These are phyloP conservation scores for Cucurbitaria berberidis DNA, from an alignment of 2,329 filamentous ascomycete genomes.

Conservation along the genomic window DNA sequence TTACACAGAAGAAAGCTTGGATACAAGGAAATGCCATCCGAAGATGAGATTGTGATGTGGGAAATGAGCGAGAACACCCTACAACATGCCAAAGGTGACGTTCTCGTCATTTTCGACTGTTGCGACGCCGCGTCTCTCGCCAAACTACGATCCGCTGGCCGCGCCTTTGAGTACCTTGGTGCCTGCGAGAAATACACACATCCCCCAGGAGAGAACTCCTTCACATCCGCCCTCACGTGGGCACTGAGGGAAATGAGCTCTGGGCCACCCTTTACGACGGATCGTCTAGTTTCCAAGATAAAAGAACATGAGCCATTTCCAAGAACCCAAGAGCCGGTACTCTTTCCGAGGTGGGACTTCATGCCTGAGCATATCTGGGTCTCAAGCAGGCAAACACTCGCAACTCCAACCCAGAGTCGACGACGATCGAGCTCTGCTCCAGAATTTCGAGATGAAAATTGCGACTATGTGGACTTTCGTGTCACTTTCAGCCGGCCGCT, in stretches of 20 bases:
- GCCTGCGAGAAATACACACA: conserved; percentile 7
- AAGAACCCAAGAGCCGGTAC: conserved; percentile 1
- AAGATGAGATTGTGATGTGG: conserved; percentile 15
- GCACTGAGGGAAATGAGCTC: not conserved
- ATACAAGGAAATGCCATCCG: not conserved
- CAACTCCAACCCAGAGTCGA: not conserved
- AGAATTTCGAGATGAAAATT: conserved; percentile 2
- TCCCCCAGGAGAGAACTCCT: not conserved
- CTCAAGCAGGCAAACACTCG: not conserved
- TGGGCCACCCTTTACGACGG: not conserved
- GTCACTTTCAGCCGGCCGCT: conserved; percentile 11
- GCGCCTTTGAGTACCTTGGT: conserved; percentile 10
- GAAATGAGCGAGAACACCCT: conserved; percentile 14
- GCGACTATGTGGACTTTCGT: conserved; percentile 14
- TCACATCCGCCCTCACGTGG: not conserved
- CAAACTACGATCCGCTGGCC: conserved; percentile 5
- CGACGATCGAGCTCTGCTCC: not conserved
- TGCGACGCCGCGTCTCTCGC: conserved; percentile 23
- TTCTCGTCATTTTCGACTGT: conserved; percentile 33
- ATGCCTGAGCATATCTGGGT: conserved; percentile 13
- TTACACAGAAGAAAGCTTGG: conserved; percentile 17
- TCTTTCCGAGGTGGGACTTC: conserved; percentile 2
- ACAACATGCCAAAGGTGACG: conserved; percentile 12
- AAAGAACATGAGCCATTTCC: conserved; percentile 7
- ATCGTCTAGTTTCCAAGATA: not conserved